Base-by-base conservation (phyloP, 1,284 basidiomycete genomes). In the Coriolopsis trogii region DNA sequence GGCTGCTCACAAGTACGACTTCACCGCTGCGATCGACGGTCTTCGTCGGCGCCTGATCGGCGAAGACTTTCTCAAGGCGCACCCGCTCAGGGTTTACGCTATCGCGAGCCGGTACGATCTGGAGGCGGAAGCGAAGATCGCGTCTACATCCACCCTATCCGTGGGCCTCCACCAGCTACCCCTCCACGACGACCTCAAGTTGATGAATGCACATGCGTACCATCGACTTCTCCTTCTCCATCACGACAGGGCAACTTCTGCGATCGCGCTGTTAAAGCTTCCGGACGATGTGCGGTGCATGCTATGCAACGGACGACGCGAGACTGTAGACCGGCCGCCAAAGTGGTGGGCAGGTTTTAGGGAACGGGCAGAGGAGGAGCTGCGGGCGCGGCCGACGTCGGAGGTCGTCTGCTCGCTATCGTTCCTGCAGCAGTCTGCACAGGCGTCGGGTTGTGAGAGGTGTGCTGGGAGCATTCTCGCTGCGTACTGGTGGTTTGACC, bases 301-400 rank as follows among this genome's bases (percentile, higher is more conserved):
- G 70, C 79, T 84, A 53, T 89, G 85, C 63, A 85, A 84, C 39
- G 79, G 80, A 8, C 72, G 74, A 3, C 68, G 75, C 56, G 79
- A 77, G 38, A 69, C 69, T 2, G 68, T 73, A 34, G 72, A 79
- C 49, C 72, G 73, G 10, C 73, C 75, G 18, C 87, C 86, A 23
- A 77, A 77, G 64, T 89, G 87, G 87, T 89, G 86, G 86, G 67
- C 66, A 28, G 78, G 80, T 54, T 89, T 79, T 59, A 74, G 78
- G 63, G 73, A 63, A 62, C 65, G 71, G 53, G 87, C 85, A 36
- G 77, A 63, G 61, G 76, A 76, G 62, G 85, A 89, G 62, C 66
- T 89, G 49, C 68, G 70, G 21, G 58, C 66, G 41, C 70, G 84
- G 42, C 87, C 87, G 25, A 78, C 79, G 53, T 77, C 81, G 21